phyloP scores from a whole-genome alignment of 2,329 filamentous ascomycete genomes.

The Penicillium sp. region DNA sequence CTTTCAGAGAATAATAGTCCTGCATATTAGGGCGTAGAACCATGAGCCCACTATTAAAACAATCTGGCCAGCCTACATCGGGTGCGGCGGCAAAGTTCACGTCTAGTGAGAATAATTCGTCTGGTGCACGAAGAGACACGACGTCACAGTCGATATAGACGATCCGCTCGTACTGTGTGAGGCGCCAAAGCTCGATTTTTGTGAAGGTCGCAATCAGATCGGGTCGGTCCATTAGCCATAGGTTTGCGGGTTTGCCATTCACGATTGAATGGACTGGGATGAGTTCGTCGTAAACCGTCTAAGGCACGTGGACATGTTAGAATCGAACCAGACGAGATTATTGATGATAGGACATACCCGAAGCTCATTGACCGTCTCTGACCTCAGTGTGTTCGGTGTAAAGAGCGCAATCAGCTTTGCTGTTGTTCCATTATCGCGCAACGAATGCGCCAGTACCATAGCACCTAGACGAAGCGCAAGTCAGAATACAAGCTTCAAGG shows the following conservation, averaged over 20 bases:
- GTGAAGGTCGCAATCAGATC: constrained; percentile 93
- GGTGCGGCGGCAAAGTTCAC: constrained; percentile 71
- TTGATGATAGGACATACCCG: constrained; percentile 53
- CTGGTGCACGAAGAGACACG: constrained; percentile 83
- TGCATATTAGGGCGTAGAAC: constrained; percentile 81
- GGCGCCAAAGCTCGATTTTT: constrained; percentile 92
- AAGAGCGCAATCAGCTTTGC: constrained; percentile 85
- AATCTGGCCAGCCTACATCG: constrained; percentile 96
- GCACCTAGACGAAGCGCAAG: constrained; percentile 61
- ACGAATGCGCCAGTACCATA: constrained; percentile 87
- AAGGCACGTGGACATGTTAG: constrained; percentile 21
- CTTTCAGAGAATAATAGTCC: constrained; percentile 81
- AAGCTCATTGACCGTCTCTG: constrained; percentile 74
- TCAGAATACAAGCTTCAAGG: constrained; percentile 3
- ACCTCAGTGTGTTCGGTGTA: constrained; percentile 75
- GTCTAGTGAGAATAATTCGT: constrained; percentile 79
- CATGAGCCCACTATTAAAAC: constrained; percentile 98
- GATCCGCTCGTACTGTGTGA: constrained; percentile 84
- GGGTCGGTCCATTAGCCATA: constrained; percentile 86
- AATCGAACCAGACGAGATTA: neutral
- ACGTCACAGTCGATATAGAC: constrained; percentile 95
- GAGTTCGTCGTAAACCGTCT: constrained; percentile 85
- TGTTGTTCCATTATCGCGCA: constrained; percentile 83
- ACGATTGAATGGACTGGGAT: constrained; percentile 79
- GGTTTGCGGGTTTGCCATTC: constrained; percentile 75